Conservation (phyloP, 768 basidiomycete genomes). For the Rhizopogon vinicolor region DNA sequence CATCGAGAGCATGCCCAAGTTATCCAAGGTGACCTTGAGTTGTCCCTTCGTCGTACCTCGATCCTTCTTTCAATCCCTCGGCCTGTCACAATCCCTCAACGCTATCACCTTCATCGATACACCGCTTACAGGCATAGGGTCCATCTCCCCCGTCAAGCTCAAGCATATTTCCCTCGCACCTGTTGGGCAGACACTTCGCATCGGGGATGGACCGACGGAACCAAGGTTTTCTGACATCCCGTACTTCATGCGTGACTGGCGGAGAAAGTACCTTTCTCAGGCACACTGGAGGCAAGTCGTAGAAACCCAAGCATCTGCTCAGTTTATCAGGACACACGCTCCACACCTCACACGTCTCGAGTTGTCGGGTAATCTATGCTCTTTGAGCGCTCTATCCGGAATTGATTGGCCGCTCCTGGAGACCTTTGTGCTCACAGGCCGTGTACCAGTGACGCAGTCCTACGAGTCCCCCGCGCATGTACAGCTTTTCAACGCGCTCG, state of each 20-base stretch:
- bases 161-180: conserved; percentile 23
- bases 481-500: conserved; percentile 25
- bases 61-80: conserved; percentile 23
- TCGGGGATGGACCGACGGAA: conserved; percentile 30
- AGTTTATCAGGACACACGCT: conserved; percentile 27
- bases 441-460: conserved; percentile 14
- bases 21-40: conserved; percentile 21
- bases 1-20: conserved; percentile 25
- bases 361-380: conserved; percentile 25
- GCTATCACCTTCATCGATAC: conserved; percentile 27
- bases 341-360: conserved; percentile 25
- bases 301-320: conserved; percentile 24
- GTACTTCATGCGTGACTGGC: conserved; percentile 32
- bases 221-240: conserved; percentile 25
- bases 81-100: conserved; percentile 21
- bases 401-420: conserved; percentile 25
- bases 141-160: conserved; percentile 21
- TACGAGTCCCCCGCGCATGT: conserved; percentile 11
- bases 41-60: conserved; percentile 29
- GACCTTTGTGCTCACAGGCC: conserved; percentile 28
- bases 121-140: conserved; percentile 29
- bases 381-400: conserved; percentile 21
- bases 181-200: conserved; percentile 30
- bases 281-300: conserved; percentile 22
- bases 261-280: conserved; percentile 30